These are phyloP conservation scores for Mangifera indica DNA, from an alignment of 345 rosid genomes.

Conservation along the genomic window DNA sequence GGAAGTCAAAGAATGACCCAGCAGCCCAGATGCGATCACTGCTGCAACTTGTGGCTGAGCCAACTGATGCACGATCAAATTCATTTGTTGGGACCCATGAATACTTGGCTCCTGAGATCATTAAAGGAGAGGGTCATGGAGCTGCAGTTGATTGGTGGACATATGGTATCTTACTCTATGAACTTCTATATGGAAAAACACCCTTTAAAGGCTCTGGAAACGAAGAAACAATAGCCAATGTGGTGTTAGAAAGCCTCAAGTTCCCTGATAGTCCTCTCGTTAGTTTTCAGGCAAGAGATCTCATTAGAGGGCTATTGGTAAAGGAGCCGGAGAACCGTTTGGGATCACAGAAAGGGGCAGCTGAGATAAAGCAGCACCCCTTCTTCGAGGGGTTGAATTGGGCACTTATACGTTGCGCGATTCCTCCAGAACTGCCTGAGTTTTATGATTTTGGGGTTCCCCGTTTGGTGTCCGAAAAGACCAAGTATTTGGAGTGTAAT, in stretches of 20 bases:
- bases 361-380: conserved; percentile 88
- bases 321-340: conserved; percentile 83
- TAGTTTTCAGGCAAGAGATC: conserved; percentile 80
- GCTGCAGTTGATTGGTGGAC: conserved; percentile 99
- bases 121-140: conserved; percentile 95
- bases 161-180: conserved; percentile 77
- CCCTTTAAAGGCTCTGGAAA: conserved; percentile 83
- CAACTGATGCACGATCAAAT: conserved; percentile 89
- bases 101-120: conserved; percentile 93
- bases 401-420: conserved; percentile 83
- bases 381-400: conserved; percentile 90
- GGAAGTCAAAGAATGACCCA: conserved; percentile 53
- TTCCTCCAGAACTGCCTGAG: conserved; percentile 81
- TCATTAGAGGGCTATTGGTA: conserved; percentile 63
- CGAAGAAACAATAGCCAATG: conserved; percentile 81
- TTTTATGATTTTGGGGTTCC: conserved; percentile 46
- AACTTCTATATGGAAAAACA: conserved; percentile 81
- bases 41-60: conserved; percentile 96
- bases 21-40: conserved; percentile 50
- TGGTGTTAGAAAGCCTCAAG: conserved; percentile 62
- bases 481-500: conserved; percentile 60
- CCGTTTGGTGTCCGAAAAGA: conserved; percentile 31
- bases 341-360: conserved; percentile 77
- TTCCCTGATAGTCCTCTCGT: conserved; percentile 78
- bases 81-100: conserved; percentile 97